Base-by-base conservation (phyloP, 306 rosid species). In the Cicer chorassanicum region DNA sequence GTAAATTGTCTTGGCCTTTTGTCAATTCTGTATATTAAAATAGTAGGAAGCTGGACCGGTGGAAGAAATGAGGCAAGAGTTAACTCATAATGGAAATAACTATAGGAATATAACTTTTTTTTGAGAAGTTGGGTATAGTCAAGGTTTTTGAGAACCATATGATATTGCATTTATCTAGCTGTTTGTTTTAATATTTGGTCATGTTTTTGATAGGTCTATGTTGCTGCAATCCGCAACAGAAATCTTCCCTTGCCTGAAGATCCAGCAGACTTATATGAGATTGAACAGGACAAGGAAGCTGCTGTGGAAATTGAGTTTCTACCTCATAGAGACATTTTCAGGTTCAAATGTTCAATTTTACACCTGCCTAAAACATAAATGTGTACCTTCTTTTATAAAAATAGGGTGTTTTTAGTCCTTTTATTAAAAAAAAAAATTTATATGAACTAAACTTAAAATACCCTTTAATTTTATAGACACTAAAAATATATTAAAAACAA, bases 161-260 rank as follows among this genome's bases (percentile, higher is more conserved):
- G 34, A 18, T 41, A 61, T 34, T 46, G 59, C 66, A 66, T 43
- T 44, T 6, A 63, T 42, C 36, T 60, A 65, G 48, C 24, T 50
- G 39, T 45, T 57, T 38, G 50, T 62, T 69, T n/a, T 49, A 49
- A 54, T 54, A 13, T 38, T 14, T 56, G 9, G 19, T 60, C 56
- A 9, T 68, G 56, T 42, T 38, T 16, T 60, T 85, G 74, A 10
- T 67, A 94, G 98, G 98, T 94, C 43, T 91, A 86, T 6, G 90
- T 88, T 29, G 97, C 95, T 24, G 97, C 98, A 63, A 68, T 88
- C 61, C 91, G 88, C 36, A 91, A 94, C 66, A 85, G 88, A 81
- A 90, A 87, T 41, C 93, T 91, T 42, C 75, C 74, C 24, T 89
- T 94, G 65, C 96, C 98, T 7, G 87, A 86, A 73, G 90, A 91